phyloP scores from a whole-genome alignment of 2,329 filamentous ascomycete species.

The Fusarium sp. region DNA sequence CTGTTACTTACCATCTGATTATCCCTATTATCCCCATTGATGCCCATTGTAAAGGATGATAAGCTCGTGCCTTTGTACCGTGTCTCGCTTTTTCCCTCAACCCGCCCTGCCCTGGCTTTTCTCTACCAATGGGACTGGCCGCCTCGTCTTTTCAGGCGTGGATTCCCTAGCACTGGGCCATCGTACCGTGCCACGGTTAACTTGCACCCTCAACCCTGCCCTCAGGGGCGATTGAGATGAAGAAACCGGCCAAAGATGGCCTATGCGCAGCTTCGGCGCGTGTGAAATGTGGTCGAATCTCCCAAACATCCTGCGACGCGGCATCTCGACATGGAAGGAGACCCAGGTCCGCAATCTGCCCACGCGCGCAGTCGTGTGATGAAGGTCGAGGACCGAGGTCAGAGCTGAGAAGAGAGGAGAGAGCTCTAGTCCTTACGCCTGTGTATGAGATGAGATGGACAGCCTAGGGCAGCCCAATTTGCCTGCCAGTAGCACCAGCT shows the following conservation, averaged over 20 bases:
- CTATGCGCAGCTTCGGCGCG: constrained; percentile 4
- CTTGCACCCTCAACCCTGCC: constrained; percentile 30
- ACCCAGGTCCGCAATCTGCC: neutral
- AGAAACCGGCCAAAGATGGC: constrained; percentile 2
- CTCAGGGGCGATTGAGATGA: constrained; percentile 29
- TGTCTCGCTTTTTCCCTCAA: neutral
- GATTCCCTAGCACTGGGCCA: constrained; percentile 11
- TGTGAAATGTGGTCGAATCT: constrained; percentile 13
- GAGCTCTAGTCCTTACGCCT: neutral
- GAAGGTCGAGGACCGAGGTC: neutral
- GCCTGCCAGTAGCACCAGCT: neutral
- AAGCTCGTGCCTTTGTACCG: neutral
- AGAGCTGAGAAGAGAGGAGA: constrained; percentile 9
- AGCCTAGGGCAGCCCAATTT: neutral
- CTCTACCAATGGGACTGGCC: constrained; percentile 30
- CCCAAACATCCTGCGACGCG: constrained; percentile 5
- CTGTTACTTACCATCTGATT: neutral
- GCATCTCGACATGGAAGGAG: constrained; percentile 9
- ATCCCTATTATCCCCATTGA: neutral
- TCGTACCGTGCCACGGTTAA: constrained; percentile 25
- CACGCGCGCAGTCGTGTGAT: constrained; percentile 18
- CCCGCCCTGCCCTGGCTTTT: neutral
- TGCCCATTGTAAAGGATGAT: neutral
- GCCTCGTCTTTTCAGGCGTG: constrained; percentile 32
- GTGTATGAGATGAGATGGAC: neutral